phyloP scores from a whole-genome alignment of 2,329 filamentous ascomycete genomes.

The Fusarium papillatum region DNA sequence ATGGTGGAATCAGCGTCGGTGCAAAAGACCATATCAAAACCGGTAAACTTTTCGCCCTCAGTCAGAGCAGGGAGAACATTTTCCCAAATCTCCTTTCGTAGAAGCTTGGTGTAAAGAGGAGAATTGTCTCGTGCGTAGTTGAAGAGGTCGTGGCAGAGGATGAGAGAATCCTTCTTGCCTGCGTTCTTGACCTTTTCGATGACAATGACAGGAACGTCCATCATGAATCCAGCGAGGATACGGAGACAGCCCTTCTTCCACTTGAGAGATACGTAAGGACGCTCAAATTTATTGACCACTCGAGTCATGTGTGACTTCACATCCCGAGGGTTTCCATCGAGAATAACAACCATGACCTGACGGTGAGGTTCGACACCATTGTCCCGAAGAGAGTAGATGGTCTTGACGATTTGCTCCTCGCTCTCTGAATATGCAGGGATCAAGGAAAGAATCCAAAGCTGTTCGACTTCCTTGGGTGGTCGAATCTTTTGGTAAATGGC shows the following conservation, averaged over 20 bases:
- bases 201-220: slow-evolving; percentile 37
- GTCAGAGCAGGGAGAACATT: slow-evolving; percentile 31
- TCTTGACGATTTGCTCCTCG: slow-evolving; percentile 42
- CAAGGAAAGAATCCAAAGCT: slow-evolving; percentile 36
- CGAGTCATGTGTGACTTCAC: slow-evolving; percentile 35
- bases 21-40: slow-evolving; percentile 40
- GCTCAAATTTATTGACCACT: slow-evolving; percentile 27
- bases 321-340: slow-evolving; percentile 37
- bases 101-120: slow-evolving; percentile 32
- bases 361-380: slow-evolving; percentile 38
- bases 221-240: slow-evolving; percentile 34
- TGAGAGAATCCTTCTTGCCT: slow-evolving; percentile 38
- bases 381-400: slow-evolving; percentile 36
- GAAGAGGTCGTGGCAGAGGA: slow-evolving; percentile 38
- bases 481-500: slow-evolving; percentile 15
- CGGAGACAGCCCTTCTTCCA: slow-evolving; percentile 37
- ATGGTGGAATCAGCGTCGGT: slow-evolving; percentile 40
- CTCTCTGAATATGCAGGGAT: slow-evolving; percentile 41
- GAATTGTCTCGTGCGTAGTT: slow-evolving; percentile 34
- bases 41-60: slow-evolving; percentile 21
- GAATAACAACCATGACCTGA: slow-evolving; percentile 38
- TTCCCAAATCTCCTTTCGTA: slow-evolving; percentile 36
- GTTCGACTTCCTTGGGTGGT: slow-evolving; percentile 7
- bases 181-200: slow-evolving; percentile 41
- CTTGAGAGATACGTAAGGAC: slow-evolving; percentile 34